Evolutionary conservation across 2,329 filamentous ascomycete genomes (phyloP).

Genomic region (Blumeria hordei): DNA sequence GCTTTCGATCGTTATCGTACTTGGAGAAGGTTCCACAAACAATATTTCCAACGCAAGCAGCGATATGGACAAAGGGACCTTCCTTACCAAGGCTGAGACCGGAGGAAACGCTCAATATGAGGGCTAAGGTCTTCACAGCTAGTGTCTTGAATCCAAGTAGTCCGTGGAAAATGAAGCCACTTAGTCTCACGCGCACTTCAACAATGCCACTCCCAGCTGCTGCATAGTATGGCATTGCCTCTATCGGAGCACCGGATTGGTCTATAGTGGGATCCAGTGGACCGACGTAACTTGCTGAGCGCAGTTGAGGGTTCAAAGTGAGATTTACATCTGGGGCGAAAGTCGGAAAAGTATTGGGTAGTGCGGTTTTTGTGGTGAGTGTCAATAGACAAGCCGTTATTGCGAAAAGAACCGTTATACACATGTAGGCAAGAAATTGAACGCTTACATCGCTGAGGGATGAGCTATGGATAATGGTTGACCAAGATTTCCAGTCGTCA

Average conservation of each 20-base stretch:
- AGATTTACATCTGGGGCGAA: slow-evolving; percentile 85
- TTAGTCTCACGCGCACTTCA: slow-evolving; percentile 93
- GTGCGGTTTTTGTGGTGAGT: slow-evolving; percentile 74
- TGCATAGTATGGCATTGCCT: slow-evolving; percentile 73
- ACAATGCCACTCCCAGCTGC: slow-evolving; percentile 90
- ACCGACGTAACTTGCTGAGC: neutral
- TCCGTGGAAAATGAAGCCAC: slow-evolving; percentile 87
- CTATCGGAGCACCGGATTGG: neutral
- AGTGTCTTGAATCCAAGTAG: slow-evolving; percentile 79
- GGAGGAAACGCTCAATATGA: slow-evolving; percentile 76
- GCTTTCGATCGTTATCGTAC: slow-evolving; percentile 83
- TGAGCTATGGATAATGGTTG: slow-evolving; percentile 16
- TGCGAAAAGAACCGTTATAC: slow-evolving; percentile 46
- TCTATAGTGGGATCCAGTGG: neutral
- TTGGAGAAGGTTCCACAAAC: slow-evolving; percentile 82
- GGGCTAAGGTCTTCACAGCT: slow-evolving; percentile 56
- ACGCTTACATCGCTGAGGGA: slow-evolving; percentile 27
- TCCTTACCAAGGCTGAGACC: slow-evolving; percentile 85
- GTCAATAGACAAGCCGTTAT: slow-evolving; percentile 55
- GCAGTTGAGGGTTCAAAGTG: slow-evolving; percentile 28
- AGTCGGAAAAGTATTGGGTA: slow-evolving; percentile 69
- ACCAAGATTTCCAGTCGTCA: slow-evolving; percentile 38
- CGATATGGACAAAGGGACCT: slow-evolving; percentile 90
- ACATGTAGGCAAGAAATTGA: slow-evolving; percentile 56
- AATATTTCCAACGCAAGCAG: slow-evolving; percentile 86